These are phyloP conservation scores for Aspergillus funiculosus DNA, from an alignment of 495 filamentous ascomycete species.

Conservation along the genomic window DNA sequence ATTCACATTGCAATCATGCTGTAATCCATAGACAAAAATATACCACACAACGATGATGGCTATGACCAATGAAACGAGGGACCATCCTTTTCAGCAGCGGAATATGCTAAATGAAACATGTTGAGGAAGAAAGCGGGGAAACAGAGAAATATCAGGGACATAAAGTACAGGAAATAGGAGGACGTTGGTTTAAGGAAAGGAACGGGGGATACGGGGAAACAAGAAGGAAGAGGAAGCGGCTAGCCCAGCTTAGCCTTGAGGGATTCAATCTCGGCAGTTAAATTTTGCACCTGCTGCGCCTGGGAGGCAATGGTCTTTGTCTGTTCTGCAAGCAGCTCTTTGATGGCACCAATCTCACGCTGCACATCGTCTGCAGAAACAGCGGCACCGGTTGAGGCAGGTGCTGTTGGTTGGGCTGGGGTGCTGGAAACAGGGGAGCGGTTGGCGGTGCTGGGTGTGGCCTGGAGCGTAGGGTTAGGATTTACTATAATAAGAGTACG, in stretches of 20 bases:
- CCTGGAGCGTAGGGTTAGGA: constrained; percentile 5
- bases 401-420: constrained; percentile 20
- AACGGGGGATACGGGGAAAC: background rate
- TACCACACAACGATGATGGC: constrained; percentile 15
- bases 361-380: constrained; percentile 25
- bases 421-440: constrained; percentile 13
- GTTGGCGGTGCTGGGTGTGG: constrained; percentile 11
- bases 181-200: no score
- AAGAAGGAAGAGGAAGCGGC: constrained; percentile 2
- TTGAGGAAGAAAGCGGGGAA: no score
- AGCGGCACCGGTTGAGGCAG: constrained; percentile 15
- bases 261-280: constrained; percentile 42
- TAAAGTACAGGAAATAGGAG: constrained; percentile 1
- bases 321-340: constrained; percentile 40
- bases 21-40: constrained; percentile 14
- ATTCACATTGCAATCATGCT: constrained; percentile 20
- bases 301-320: constrained; percentile 42
- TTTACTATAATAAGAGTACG: no score
- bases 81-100: constrained; percentile 13
- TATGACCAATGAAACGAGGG: constrained; percentile 12
- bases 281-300: constrained; percentile 39
- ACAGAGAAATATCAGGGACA: no score
- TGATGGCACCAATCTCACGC: constrained; percentile 42
- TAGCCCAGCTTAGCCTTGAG: constrained; percentile 40
- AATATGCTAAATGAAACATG: no score